phyloP scores from a whole-genome alignment of 1,284 basidiomycete genomes.

The Fomitopsis palustris region DNA sequence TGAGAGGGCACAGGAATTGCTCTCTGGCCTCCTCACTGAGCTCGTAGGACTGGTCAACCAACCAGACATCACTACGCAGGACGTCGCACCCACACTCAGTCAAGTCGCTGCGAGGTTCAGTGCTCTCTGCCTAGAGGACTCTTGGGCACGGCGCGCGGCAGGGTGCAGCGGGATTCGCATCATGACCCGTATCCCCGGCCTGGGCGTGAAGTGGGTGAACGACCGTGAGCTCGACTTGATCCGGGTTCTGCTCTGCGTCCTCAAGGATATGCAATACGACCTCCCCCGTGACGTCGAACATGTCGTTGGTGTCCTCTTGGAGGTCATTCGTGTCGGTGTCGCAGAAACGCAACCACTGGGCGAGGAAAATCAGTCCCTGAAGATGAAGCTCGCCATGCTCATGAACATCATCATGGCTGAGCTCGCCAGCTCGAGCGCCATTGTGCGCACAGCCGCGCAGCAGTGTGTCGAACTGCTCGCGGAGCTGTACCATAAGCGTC shows the following conservation, averaged over 20 bases:
- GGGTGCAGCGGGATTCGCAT: slow-evolving; percentile 84
- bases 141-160: slow-evolving; percentile 85
- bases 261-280: slow-evolving; percentile 95
- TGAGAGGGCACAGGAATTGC: slow-evolving; percentile 54
- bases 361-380: slow-evolving; percentile 39
- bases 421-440: slow-evolving; percentile 82
- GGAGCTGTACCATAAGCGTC: slow-evolving; percentile 68
- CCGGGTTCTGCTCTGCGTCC: slow-evolving; percentile 87
- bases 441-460: slow-evolving; percentile 86
- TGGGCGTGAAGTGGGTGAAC: slow-evolving; percentile 80
- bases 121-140: slow-evolving; percentile 84
- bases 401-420: slow-evolving; percentile 89
- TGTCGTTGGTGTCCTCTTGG: slow-evolving; percentile 77
- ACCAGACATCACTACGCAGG: slow-evolving; percentile 43
- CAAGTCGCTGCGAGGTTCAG: slow-evolving; percentile 80
- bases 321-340: slow-evolving; percentile 75
- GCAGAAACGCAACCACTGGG: slow-evolving; percentile 39
- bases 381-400: slow-evolving; percentile 58
- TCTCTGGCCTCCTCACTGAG: slow-evolving; percentile 64
- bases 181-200: slow-evolving; percentile 66
- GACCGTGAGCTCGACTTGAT: slow-evolving; percentile 92
- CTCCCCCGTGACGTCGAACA: slow-evolving; percentile 81
- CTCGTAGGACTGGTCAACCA: slow-evolving; percentile 55
- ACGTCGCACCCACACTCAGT: slow-evolving; percentile 65
- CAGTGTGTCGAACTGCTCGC: slow-evolving; percentile 81